Evolutionary conservation across 306 rosid species (phyloP).

Genomic region (Malus asiatica): DNA sequence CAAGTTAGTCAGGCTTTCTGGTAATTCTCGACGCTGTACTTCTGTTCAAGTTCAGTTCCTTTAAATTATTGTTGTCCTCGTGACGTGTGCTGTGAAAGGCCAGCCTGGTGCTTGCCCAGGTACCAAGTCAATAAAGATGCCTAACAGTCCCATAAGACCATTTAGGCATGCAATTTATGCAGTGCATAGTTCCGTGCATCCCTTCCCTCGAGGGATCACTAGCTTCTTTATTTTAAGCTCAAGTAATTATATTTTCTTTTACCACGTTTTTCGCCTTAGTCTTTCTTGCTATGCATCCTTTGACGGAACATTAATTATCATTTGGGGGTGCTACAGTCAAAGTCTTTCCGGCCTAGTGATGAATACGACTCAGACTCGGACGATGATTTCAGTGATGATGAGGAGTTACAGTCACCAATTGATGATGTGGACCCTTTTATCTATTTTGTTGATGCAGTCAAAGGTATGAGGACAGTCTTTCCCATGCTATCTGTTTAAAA

Average conservation of each 20-base stretch:
- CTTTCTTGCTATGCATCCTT: not conserved
- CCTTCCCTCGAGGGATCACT: not conserved
- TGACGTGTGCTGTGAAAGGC: not conserved
- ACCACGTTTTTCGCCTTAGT: not conserved
- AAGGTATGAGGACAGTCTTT: conserved; percentile 36
- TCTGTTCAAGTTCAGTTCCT: not conserved
- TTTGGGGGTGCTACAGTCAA: conserved; percentile 41
- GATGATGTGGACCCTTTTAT: conserved; percentile 97
- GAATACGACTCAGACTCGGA: conserved; percentile 67
- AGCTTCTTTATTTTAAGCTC: not conserved
- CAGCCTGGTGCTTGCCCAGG: not conserved
- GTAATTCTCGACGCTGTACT: not conserved
- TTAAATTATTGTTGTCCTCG: not conserved
- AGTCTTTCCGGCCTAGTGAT: conserved; percentile 66
- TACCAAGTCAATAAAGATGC: not conserved
- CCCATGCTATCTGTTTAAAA: not conserved
- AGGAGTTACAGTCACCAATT: conserved; percentile 94
- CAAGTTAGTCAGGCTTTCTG: not conserved
- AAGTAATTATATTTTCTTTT: not conserved
- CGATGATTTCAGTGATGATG: conserved; percentile 89
- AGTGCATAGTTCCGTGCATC: not conserved
- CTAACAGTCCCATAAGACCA: not conserved
- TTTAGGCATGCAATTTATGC: not conserved
- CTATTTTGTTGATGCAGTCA: conserved; percentile 76
- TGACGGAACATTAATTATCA: not conserved